Evolutionary conservation across 768 basidiomycete species (phyloP).

Genomic region (Russula lepida): DNA sequence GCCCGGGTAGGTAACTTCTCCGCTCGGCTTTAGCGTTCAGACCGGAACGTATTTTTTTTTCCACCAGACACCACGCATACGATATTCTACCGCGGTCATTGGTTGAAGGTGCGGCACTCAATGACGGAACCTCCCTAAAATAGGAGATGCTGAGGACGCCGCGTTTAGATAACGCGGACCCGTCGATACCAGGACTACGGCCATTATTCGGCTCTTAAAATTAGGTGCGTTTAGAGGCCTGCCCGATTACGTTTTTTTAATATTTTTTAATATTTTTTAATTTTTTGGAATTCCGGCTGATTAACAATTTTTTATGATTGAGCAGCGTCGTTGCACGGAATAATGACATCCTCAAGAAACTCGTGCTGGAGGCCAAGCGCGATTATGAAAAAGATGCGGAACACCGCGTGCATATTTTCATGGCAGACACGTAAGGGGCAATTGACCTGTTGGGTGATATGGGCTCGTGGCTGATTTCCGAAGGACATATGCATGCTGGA

Average conservation of each 20-base stretch:
- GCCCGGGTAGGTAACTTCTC: conserved; percentile 46
- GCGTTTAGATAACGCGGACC: conserved; percentile 63
- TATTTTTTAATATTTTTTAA: background rate
- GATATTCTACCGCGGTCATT: conserved; percentile 84
- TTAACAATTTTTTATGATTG: background rate
- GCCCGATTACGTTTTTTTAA: conserved; percentile 17
- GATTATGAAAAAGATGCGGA: conserved; percentile 89
- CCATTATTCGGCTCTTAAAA: conserved; percentile 66
- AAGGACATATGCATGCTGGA: conserved; percentile 70
- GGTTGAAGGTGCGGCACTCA: conserved; percentile 56
- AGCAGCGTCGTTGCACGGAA: conserved; percentile 76
- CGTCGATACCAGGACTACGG: conserved; percentile 71
- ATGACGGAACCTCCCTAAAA: conserved; percentile 16
- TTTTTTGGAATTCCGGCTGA: background rate
- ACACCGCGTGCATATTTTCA: conserved; percentile 82
- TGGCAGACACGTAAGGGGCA: conserved; percentile 76
- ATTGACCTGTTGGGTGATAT: conserved; percentile 17
- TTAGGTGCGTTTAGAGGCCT: conserved; percentile 44
- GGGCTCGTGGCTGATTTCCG: conserved; percentile 5
- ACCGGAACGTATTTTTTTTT: conserved; percentile 7
- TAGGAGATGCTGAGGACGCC: background rate
- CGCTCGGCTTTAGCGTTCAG: conserved; percentile 8
- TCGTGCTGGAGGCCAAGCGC: conserved; percentile 79
- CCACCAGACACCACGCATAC: conserved; percentile 73
- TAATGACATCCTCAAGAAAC: conserved; percentile 79